Conservation (phyloP, 2,329 filamentous ascomycete genomes). For the Hortaea werneckii region DNA sequence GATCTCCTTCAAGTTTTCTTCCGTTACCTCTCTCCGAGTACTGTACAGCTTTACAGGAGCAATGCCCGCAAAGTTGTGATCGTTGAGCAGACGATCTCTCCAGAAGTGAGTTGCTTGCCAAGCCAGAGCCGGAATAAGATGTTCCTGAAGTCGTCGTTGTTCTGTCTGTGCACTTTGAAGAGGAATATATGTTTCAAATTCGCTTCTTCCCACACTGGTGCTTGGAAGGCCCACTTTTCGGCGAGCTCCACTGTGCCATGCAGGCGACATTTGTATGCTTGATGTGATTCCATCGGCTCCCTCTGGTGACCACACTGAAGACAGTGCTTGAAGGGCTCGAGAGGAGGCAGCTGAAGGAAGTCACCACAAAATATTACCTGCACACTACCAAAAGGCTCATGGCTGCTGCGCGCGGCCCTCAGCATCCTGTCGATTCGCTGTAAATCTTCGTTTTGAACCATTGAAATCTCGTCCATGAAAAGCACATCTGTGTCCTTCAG, state of each 20-base stretch:
- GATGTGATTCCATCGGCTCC: not conserved
- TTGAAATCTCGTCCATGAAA: slow-evolving; percentile 57
- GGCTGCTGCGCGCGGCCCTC: slow-evolving; percentile 2
- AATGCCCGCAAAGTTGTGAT: not conserved
- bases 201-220: slow-evolving; percentile 43
- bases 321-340: slow-evolving; percentile 46
- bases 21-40: not conserved
- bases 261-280: not conserved
- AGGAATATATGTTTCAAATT: not conserved
- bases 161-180: not conserved
- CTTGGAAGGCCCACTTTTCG: slow-evolving; percentile 48
- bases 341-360: slow-evolving; percentile 50
- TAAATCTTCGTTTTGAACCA: slow-evolving; percentile 50
- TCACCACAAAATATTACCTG: slow-evolving; percentile 47
- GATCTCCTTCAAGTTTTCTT: not conserved
- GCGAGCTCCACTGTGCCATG: not conserved
- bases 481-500: slow-evolving; percentile 42
- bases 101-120: not conserved
- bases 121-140: not conserved
- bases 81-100: not conserved
- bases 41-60: not conserved
- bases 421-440: slow-evolving; percentile 37
- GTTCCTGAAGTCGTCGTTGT: not conserved
- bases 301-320: slow-evolving; percentile 10
- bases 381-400: slow-evolving; percentile 9